Conservation (phyloP, 2,329 filamentous ascomycete species). For the Clarireedia monteithiana region DNA sequence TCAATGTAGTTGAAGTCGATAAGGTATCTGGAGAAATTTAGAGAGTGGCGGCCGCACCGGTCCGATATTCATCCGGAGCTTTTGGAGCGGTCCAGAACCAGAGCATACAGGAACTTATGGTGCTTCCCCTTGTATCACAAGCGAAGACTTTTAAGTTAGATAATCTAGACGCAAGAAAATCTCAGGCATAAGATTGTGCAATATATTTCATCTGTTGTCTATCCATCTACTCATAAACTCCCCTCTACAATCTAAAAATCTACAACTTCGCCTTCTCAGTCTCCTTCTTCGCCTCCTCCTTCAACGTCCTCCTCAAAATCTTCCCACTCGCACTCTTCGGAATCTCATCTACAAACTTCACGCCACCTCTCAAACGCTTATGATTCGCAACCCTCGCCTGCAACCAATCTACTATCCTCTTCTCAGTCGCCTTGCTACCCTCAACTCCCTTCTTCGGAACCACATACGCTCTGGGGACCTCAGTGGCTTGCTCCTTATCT, state of each 20-base stretch:
- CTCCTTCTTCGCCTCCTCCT: slow-evolving; percentile 31
- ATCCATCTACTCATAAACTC: not conserved
- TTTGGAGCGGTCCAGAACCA: too few species aligned
- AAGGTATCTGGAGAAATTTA: too few species aligned
- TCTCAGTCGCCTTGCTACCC: slow-evolving; percentile 16
- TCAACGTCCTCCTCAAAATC: slow-evolving; percentile 39
- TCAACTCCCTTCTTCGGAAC: slow-evolving; percentile 34
- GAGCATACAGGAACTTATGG: too few species aligned
- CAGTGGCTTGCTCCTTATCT: slow-evolving; percentile 53
- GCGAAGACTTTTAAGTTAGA: too few species aligned
- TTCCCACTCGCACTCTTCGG: slow-evolving; percentile 59
- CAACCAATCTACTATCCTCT: slow-evolving; percentile 49
- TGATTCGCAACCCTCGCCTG: slow-evolving; percentile 51
- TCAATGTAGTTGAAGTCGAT: not conserved
- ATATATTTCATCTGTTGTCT: too few species aligned
- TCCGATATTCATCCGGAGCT: too few species aligned
- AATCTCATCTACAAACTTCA: slow-evolving; percentile 56
- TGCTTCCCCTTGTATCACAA: too few species aligned
- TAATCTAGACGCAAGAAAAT: too few species aligned
- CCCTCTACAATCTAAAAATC: not conserved
- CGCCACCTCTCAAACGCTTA: slow-evolving; percentile 63
- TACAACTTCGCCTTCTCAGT: slow-evolving; percentile 15
- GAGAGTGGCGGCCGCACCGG: too few species aligned
- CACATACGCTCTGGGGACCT: slow-evolving; percentile 62
- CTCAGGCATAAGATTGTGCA: too few species aligned